Evolutionary conservation across 1,139 yeast genomes (phyloP).

Genomic region (Trichomonascaceae sp.): DNA sequence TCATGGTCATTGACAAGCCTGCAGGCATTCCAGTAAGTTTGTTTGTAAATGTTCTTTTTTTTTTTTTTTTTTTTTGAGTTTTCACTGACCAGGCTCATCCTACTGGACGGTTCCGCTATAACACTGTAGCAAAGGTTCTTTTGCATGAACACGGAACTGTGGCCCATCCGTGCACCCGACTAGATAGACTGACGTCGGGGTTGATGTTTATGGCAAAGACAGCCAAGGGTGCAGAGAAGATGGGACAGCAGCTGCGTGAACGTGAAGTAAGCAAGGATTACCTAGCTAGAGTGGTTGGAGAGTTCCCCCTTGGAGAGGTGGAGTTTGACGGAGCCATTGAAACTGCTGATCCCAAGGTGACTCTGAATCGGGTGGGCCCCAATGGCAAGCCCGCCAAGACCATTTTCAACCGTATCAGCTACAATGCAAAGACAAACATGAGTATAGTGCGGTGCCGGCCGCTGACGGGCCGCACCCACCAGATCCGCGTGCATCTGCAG

Average conservation of each 20-base stretch:
- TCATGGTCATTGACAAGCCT: slow-evolving; percentile 86
- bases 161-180: slow-evolving; percentile 82
- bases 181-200: slow-evolving; percentile 89
- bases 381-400: slow-evolving; percentile 49
- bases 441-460: slow-evolving; percentile 79
- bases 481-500: slow-evolving; percentile 84
- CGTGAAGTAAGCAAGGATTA: slow-evolving; percentile 72
- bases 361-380: slow-evolving; percentile 56
- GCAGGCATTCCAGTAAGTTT: slow-evolving; percentile 70
- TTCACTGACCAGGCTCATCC: slow-evolving; percentile 45
- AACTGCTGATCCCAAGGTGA: slow-evolving; percentile 67
- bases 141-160: slow-evolving; percentile 49
- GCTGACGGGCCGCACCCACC: slow-evolving; percentile 87
- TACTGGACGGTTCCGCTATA: slow-evolving; percentile 80
- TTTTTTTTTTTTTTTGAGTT: not conserved
- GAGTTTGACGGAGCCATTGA: slow-evolving; percentile 54
- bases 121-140: slow-evolving; percentile 73
- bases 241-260: slow-evolving; percentile 63
- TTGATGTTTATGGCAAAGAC: slow-evolving; percentile 85
- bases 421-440: slow-evolving; percentile 44
- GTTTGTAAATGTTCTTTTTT: not conserved
- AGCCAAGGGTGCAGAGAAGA: slow-evolving; percentile 63
- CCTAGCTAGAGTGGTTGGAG: slow-evolving; percentile 76
- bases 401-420: slow-evolving; percentile 42
- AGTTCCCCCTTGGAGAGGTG: slow-evolving; percentile 50